phyloP scores from a whole-genome alignment of 169 alveolate species.

The Perkinsus marinus region DNA sequence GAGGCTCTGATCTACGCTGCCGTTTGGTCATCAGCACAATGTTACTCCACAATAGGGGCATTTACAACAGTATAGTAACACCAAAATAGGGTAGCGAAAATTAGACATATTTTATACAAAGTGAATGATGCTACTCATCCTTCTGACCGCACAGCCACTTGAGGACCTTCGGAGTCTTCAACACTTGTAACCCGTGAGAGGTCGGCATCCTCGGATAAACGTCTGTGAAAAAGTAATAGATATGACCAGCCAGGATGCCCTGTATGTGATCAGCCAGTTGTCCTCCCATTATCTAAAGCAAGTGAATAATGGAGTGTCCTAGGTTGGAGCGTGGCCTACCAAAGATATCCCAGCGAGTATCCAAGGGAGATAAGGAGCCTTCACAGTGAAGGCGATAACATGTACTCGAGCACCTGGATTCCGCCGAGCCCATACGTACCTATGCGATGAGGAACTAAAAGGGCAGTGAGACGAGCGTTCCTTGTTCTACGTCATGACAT shows the following conservation, averaged over 20 bases:
- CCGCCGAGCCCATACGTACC: conserved; percentile 75
- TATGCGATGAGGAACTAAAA: neutral
- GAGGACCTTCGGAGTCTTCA: conserved; percentile 61
- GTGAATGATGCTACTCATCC: conserved; percentile 14
- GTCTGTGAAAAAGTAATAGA: conserved; percentile 71
- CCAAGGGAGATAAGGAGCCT: conserved; percentile 79
- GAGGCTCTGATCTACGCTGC: neutral
- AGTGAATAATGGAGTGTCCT: neutral
- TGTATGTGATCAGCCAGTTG: conserved; percentile 59
- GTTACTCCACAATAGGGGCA: too few relatives aligned
- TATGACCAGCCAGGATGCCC: conserved; percentile 75
- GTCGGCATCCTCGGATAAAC: conserved; percentile 76
- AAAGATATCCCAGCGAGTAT: neutral
- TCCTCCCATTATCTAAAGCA: conserved; percentile 64
- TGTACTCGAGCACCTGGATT: conserved; percentile 66
- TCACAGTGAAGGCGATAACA: conserved; percentile 62
- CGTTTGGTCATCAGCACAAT: neutral
- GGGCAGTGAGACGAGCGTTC: neutral
- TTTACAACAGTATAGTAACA: neutral
- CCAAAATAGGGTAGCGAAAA: neutral
- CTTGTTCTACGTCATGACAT: conserved; percentile 64
- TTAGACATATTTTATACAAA: neutral
- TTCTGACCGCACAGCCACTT: neutral
- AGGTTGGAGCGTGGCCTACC: neutral
- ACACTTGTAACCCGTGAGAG: conserved; percentile 57